Conservation (phyloP, 106 monocot species). For the Phalaenopsis equestris region DNA sequence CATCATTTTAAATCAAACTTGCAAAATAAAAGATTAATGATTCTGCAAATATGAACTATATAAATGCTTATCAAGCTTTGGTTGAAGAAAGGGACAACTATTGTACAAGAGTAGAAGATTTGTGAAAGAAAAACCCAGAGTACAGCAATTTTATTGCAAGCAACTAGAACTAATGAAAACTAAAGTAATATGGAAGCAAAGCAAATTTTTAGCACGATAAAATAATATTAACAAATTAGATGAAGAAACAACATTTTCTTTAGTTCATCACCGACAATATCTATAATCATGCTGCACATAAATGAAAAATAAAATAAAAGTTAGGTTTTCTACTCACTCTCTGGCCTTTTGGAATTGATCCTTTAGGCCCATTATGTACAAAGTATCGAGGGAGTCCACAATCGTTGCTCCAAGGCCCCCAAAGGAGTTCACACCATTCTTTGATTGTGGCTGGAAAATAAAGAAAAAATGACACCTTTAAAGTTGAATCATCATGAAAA, state of each 20-base stretch:
- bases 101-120: neutral
- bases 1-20: neutral
- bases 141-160: no score
- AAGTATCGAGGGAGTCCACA: conserved; percentile 60
- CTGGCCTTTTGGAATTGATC: conserved; percentile 59
- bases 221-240: neutral
- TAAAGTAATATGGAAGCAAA: neutral
- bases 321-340: conserved; percentile 32
- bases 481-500: conserved; percentile 6
- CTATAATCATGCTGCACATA: neutral
- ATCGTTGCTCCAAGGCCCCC: conserved; percentile 68
- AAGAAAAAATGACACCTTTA: conserved; percentile 1
- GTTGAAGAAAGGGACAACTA: neutral
- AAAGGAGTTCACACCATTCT: conserved; percentile 50
- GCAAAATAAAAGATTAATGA: neutral
- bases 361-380: conserved; percentile 63
- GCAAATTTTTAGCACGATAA: neutral
- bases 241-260: neutral
- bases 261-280: neutral
- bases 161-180: no score
- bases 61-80: neutral
- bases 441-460: conserved; percentile 51
- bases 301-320: neutral
- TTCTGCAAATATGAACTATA: neutral
- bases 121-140: neutral